Percentiles rank a stretch among this genome's conserved stretches.
phyloP scores from a whole-genome alignment of 495 filamentous ascomycete genomes.

The Aspergillus campestris region DNA sequence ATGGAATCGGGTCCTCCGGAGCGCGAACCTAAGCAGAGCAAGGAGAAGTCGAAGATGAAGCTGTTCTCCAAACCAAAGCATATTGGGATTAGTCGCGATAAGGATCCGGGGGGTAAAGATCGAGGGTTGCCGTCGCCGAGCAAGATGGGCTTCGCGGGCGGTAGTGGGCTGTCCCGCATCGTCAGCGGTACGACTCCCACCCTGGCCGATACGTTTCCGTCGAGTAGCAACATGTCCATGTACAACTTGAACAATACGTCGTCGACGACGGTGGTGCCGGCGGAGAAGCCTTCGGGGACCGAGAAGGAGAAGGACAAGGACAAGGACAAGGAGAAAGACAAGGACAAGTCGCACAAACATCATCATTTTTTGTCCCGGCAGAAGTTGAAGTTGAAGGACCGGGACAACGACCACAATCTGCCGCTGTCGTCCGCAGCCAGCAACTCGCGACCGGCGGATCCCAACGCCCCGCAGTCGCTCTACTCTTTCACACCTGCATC shows the following conservation, averaged over 20 bases:
- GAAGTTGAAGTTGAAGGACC: slow-evolving; percentile 81
- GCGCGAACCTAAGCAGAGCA: slow-evolving; percentile 57
- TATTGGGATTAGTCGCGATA: slow-evolving; percentile 67
- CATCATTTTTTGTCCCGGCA: slow-evolving; percentile 84
- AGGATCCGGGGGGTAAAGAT: slow-evolving; percentile 49
- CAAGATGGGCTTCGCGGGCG: slow-evolving; percentile 58
- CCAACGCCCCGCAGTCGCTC: slow-evolving; percentile 72
- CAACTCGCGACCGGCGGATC: slow-evolving; percentile 81
- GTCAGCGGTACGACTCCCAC: slow-evolving; percentile 72
- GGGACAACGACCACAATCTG: slow-evolving; percentile 64
- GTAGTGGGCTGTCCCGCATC: slow-evolving; percentile 50
- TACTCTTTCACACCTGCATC: slow-evolving; percentile 74
- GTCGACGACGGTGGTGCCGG: slow-evolving; percentile 61
- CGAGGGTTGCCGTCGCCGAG: slow-evolving; percentile 71
- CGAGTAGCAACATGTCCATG: slow-evolving; percentile 54
- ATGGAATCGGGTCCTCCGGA: slow-evolving; percentile 30
- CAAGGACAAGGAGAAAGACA: slow-evolving; percentile 44
- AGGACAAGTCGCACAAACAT: slow-evolving; percentile 39
- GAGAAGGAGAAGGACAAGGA: slow-evolving; percentile 28
- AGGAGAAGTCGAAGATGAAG: slow-evolving; percentile 84
- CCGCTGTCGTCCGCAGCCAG: slow-evolving; percentile 81
- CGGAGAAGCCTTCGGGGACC: slow-evolving; percentile 23
- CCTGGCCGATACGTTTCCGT: slow-evolving; percentile 54
- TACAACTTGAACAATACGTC: slow-evolving; percentile 81
- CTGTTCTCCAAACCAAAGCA: slow-evolving; percentile 85